Evolutionary conservation across 371 early-diverging fungal species (phyloP).

Genomic region (Blastocladiella emersonii): DNA sequence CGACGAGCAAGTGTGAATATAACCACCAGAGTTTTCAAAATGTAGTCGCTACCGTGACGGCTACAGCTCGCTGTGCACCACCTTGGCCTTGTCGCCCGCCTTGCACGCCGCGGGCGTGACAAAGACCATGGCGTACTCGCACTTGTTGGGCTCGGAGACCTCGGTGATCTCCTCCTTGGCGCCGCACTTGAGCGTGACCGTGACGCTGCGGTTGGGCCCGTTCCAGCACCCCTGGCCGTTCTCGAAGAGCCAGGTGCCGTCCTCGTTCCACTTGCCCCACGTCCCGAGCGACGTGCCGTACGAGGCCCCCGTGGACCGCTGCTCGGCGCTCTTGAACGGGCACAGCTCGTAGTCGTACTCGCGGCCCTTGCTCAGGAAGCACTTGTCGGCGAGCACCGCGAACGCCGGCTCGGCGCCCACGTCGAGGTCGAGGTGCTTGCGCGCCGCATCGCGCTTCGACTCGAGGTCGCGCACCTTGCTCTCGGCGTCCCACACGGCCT

Average conservation of each 20-base stretch:
- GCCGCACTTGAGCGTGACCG: slow-evolving; percentile 52
- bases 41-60: no score
- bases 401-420: slow-evolving; percentile 45
- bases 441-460: slow-evolving; percentile 8
- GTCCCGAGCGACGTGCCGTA: slow-evolving; percentile 49
- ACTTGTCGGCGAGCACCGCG: slow-evolving; percentile 45
- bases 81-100: no score
- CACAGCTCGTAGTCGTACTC: slow-evolving; percentile 66
- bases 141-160: slow-evolving; percentile 80
- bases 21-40: no score
- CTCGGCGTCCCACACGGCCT: background rate
- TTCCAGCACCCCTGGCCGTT: slow-evolving; percentile 80
- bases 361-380: slow-evolving; percentile 48
- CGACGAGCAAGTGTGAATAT: no score
- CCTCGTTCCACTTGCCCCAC: slow-evolving; percentile 2
- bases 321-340: slow-evolving; percentile 55
- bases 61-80: no score
- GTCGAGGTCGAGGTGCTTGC: slow-evolving; percentile 35
- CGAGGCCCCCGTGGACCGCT: slow-evolving; percentile 45
- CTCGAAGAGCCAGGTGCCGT: background rate
- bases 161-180: slow-evolving; percentile 42
- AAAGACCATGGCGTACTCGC: slow-evolving; percentile 66
- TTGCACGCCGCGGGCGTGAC: slow-evolving; percentile 72
- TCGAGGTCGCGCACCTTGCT: slow-evolving; percentile 15
- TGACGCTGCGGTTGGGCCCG: slow-evolving; percentile 66